Percentiles rank a stretch among this genome's conserved stretches.
These are phyloP conservation scores for Auriscalpium vulgare DNA, from an alignment of 768 basidiomycete genomes.

Conservation along the genomic window DNA sequence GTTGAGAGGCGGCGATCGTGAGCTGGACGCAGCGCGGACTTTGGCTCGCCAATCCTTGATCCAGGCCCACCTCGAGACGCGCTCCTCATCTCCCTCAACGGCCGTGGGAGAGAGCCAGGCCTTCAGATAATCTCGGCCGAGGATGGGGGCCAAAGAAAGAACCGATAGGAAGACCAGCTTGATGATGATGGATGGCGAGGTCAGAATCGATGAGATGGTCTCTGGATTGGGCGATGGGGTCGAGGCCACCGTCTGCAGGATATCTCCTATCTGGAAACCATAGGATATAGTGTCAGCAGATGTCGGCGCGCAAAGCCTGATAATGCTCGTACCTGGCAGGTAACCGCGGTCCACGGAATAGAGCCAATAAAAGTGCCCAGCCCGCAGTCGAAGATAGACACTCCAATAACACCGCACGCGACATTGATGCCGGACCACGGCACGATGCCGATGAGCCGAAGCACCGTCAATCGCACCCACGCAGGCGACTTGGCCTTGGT, in stretches of 20 bases:
- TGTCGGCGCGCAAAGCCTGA: background rate
- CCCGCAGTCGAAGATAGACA: conserved; percentile 65
- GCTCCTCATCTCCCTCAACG: conserved; percentile 28
- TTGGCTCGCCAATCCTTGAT: conserved; percentile 61
- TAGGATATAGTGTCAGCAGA: background rate
- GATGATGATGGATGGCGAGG: conserved; percentile 73
- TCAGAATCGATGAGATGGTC: conserved; percentile 77
- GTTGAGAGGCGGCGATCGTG: conserved; percentile 29
- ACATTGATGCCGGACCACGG: conserved; percentile 98
- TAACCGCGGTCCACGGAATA: conserved; percentile 87
- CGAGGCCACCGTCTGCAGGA: conserved; percentile 75
- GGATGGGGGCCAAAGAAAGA: conserved; percentile 80
- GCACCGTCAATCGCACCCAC: conserved; percentile 83
- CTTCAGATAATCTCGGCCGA: conserved; percentile 62
- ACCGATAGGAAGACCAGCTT: conserved; percentile 80
- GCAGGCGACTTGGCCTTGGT: conserved; percentile 29
- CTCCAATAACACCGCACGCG: conserved; percentile 87
- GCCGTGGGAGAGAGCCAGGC: conserved; percentile 35
- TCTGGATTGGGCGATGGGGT: conserved; percentile 62
- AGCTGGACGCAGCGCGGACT: conserved; percentile 46
- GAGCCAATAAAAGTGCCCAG: conserved; percentile 79
- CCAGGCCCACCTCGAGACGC: conserved; percentile 47
- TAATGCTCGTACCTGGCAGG: conserved; percentile 57
- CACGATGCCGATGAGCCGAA: conserved; percentile 87
- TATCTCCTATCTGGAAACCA: conserved; percentile 65